Conservation (phyloP, 495 filamentous ascomycete genomes). For the Bryoglossum gracile region DNA sequence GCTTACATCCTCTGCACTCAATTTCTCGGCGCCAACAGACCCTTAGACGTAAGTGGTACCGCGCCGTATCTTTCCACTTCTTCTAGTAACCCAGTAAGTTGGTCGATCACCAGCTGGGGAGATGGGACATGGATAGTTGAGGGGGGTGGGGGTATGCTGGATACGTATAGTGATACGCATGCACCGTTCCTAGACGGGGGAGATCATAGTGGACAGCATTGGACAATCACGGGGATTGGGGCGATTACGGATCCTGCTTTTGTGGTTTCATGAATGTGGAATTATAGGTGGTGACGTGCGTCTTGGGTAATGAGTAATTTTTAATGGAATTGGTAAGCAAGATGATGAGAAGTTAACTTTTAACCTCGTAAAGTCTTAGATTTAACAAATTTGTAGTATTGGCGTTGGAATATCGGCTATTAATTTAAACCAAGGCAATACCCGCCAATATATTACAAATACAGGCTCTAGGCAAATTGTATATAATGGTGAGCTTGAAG, state of each 20-base stretch:
- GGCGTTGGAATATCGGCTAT: too few species aligned
- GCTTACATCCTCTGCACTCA: not conserved
- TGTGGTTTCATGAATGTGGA: not conserved
- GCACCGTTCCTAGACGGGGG: not conserved
- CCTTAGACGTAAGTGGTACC: not conserved
- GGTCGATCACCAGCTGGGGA: not conserved
- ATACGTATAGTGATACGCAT: not conserved
- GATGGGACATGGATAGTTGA: not conserved
- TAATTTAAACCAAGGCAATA: too few species aligned
- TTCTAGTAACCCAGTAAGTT: not conserved
- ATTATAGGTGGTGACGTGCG: not conserved
- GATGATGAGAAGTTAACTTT: not conserved
- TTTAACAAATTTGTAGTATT: too few species aligned
- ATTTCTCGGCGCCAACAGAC: not conserved
- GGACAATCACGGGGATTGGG: not conserved
- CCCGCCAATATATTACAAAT: too few species aligned
- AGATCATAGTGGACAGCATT: not conserved
- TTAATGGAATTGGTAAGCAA: not conserved
- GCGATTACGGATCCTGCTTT: not conserved
- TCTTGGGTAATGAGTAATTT: not conserved
- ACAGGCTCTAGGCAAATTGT: too few species aligned
- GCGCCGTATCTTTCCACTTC: not conserved
- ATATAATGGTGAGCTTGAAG: too few species aligned
- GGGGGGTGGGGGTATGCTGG: not conserved
- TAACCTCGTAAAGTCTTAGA: not conserved